Conservation (phyloP, 108 stramenopile species). For the Fistulifera pelliculosa region DNA sequence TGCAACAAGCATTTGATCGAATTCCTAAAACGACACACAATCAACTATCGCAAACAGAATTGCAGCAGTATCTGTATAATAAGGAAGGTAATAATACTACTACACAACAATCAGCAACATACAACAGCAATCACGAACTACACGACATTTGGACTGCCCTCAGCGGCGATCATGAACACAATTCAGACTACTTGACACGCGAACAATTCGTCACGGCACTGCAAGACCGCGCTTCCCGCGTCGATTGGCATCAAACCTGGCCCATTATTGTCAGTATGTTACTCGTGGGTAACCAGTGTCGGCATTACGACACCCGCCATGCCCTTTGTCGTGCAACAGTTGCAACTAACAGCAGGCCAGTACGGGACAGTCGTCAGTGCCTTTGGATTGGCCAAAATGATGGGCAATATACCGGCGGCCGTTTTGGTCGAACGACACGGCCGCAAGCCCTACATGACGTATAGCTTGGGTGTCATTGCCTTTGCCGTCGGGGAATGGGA, state of each 20-base stretch:
- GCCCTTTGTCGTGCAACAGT: slow-evolving; percentile 69
- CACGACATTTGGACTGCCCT: too few species aligned
- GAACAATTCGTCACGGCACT: slow-evolving; percentile 29
- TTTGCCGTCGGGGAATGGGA: slow-evolving; percentile 83
- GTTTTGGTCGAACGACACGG: slow-evolving; percentile 79
- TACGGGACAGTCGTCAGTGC: slow-evolving; percentile 77
- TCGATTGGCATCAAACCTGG: slow-evolving; percentile 46
- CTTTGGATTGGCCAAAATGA: slow-evolving; percentile 79
- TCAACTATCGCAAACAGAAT: not conserved
- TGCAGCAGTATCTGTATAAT: not conserved
- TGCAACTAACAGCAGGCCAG: slow-evolving; percentile 57
- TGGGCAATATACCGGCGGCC: slow-evolving; percentile 81
- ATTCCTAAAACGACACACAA: not conserved
- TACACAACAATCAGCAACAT: not conserved
- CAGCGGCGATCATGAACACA: too few species aligned
- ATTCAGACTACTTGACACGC: not conserved
- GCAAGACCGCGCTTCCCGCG: slow-evolving; percentile 17
- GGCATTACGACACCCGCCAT: slow-evolving; percentile 73
- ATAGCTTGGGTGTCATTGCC: slow-evolving; percentile 52
- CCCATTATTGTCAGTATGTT: slow-evolving; percentile 79
- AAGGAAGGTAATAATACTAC: too few species aligned
- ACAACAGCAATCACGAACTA: too few species aligned
- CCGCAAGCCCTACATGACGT: slow-evolving; percentile 78
- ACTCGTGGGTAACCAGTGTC: slow-evolving; percentile 67
- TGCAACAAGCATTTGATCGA: slow-evolving; percentile 4